Evolutionary conservation across 176 grass and related monocot genomes (phyloP), one percentile per base, ranked within the genome.

Genomic region (Poa annua): DNA sequence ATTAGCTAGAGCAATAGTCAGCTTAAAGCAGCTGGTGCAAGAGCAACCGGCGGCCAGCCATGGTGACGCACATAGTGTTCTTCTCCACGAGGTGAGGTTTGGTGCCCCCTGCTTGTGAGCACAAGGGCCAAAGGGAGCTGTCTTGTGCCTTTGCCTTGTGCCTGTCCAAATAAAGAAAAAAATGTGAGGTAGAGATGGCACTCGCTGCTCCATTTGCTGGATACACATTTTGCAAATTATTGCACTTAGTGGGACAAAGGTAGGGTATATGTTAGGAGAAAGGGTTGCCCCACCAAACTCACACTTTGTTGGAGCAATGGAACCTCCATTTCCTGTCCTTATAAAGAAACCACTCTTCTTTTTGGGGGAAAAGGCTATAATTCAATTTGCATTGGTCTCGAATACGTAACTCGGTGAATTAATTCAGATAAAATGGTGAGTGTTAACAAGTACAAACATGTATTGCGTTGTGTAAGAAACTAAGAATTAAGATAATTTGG

Each of bases 171-270:
- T 83, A 79, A 83, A 83, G 56, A 74, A 82, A 38, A 79, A 74
- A 35, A 74, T 57, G 79, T 86, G 88, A 90, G 74, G 79, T 33
- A 65, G 78, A 65, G 73, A 86, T 65, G 83, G 4, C 63, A 85
- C 14, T 85, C 42, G 12, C 63, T 81, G 71, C 65, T 89, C 83
- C 83, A 89, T 89, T 82, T 77, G 66, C 36, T 89, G 44, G 34
- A 33, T 72, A 74, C 65, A 48, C 65, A 21, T 57, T 63, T 11
- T 16, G 66, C 74, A 57, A 86, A 90, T 86, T 90, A 86, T 90
- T 90, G 79, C 8, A 26, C 34, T 26, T 11, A 32, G 88, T 83
- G 83, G 79, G 79, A 53, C 48, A 89, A 87, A 87, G 35, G 48
- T 26, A 52, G 71, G 22, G 70, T 80, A 35, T 63, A 36, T 62